phyloP scores from a whole-genome alignment of 495 filamentous ascomycete genomes.

The Lasiosphaeriaceae sp. region DNA sequence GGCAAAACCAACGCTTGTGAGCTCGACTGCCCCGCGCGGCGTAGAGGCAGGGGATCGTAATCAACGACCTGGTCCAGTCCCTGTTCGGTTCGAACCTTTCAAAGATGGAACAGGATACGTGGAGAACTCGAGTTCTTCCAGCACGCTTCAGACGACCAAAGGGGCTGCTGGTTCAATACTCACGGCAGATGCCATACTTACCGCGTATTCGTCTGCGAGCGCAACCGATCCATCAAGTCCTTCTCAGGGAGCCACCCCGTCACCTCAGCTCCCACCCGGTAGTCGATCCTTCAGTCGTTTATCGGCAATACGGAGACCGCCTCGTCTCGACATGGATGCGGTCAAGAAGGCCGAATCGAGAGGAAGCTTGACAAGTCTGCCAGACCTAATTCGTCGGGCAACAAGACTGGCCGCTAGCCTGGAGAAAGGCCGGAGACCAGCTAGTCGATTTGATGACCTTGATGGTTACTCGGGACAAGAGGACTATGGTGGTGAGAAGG shows the following conservation, averaged over 20 bases:
- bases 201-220: slow-evolving; percentile 42
- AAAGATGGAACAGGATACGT: slow-evolving; percentile 40
- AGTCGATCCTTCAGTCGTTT: slow-evolving; percentile 38
- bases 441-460: slow-evolving; percentile 59
- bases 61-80: slow-evolving; percentile 29
- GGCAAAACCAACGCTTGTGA: slow-evolving; percentile 68
- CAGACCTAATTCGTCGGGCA: slow-evolving; percentile 84
- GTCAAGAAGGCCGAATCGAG: slow-evolving; percentile 74
- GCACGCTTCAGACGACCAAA: slow-evolving; percentile 23
- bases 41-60: slow-evolving; percentile 21
- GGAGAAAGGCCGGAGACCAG: slow-evolving; percentile 76
- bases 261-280: slow-evolving; percentile 20
- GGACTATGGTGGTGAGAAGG: slow-evolving; percentile 31
- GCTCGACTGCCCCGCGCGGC: slow-evolving; percentile 35
- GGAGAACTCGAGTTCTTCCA: slow-evolving; percentile 41
- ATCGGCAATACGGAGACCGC: slow-evolving; percentile 60
- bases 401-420: slow-evolving; percentile 84
- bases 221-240: slow-evolving; percentile 33
- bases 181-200: slow-evolving; percentile 38
- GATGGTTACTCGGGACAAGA: slow-evolving; percentile 40
- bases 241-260: slow-evolving; percentile 27
- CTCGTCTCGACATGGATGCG: slow-evolving; percentile 73
- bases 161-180: slow-evolving; percentile 23
- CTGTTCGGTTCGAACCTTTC: slow-evolving; percentile 33
- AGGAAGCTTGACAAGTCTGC: slow-evolving; percentile 84